Evolutionary conservation across 1,284 basidiomycete species (phyloP), one percentile per base, ranked within the genome.

Genomic region (Trametes polyzona): DNA sequence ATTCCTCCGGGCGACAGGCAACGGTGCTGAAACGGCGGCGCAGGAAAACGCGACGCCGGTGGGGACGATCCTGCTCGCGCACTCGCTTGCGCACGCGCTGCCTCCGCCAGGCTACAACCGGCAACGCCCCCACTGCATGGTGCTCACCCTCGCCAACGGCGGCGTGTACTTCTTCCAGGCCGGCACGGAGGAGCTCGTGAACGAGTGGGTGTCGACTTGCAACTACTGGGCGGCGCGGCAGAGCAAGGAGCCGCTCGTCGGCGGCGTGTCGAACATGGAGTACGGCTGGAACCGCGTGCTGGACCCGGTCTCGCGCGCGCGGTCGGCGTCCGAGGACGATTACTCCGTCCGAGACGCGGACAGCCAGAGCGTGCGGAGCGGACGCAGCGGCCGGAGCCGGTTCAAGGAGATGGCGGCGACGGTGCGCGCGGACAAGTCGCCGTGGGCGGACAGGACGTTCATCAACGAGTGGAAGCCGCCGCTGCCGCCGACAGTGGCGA

Each of bases 191-290:
- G 96, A 98, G 65, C 83, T 99, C 17, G 95, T 98, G 35, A 92
- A 93, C 68, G 96, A 99, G 73, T 99, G 96, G 96, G 95, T 98
- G 8, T 89, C 91, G 30, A 97, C 96, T 0, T 98, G 96, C 83
- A 99, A 98, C 76, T 98, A 98, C 72, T 98, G 96, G 95, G 94
- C 96, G 0, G 96, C 96, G 0, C 82, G 96, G 30, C 88, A 86
- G 62, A 95, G 92, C 72, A 95, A 96, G 66, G 95, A 97, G 68
- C 96, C 96, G 0, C 81, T 99, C 2, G 83, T 91, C 2, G 96
- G 96, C 3, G 96, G 96, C 27, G 95, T 98, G 2, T 95, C 93
- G 44, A 99, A 99, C 75, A 96, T 98, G 90, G 97, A 99, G 72
- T 98, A 99, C 69, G 96, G 96, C 10, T 99, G 96, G 96, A 96